Evolutionary conservation across 2,329 filamentous ascomycete genomes (phyloP).

Genomic region (Trichothecium sympodiale): DNA sequence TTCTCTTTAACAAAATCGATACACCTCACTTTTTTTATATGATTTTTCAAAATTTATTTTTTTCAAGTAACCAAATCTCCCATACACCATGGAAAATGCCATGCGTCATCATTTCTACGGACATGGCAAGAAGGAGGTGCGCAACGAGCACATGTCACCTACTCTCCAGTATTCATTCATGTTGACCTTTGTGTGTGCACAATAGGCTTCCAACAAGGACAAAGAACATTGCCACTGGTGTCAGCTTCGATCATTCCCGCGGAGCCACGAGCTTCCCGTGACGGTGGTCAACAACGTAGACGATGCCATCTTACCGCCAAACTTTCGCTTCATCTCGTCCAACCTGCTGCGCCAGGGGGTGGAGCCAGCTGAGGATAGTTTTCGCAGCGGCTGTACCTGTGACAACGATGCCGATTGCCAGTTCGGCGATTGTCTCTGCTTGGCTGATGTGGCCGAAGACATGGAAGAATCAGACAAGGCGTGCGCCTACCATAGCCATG

Average conservation of each 20-base stretch:
- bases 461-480: slow-evolving; percentile 32
- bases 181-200: slow-evolving; percentile 6
- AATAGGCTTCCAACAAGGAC: slow-evolving; percentile 24
- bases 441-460: slow-evolving; percentile 49
- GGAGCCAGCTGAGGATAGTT: slow-evolving; percentile 44
- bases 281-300: slow-evolving; percentile 55
- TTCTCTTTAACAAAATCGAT: too few relatives aligned
- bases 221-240: slow-evolving; percentile 46
- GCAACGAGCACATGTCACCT: too few relatives aligned
- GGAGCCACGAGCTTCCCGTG: slow-evolving; percentile 38
- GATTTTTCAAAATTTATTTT: too few relatives aligned
- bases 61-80: too few relatives aligned
- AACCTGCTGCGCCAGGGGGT: slow-evolving; percentile 52
- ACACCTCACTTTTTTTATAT: too few relatives aligned
- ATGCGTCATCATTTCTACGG: slow-evolving; percentile 38
- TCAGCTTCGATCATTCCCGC: slow-evolving; percentile 44
- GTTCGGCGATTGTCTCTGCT: slow-evolving; percentile 55
- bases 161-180: too few relatives aligned
- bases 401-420: slow-evolving; percentile 50
- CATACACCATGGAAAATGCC: slow-evolving; percentile 30
- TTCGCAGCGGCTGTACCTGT: slow-evolving; percentile 62
- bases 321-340: slow-evolving; percentile 58
- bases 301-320: slow-evolving; percentile 40
- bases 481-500: slow-evolving; percentile 56
- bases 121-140: slow-evolving; percentile 26